Base-by-base conservation (phyloP, 2,329 filamentous ascomycete genomes). In the Plenodomus tracheiphilus region DNA sequence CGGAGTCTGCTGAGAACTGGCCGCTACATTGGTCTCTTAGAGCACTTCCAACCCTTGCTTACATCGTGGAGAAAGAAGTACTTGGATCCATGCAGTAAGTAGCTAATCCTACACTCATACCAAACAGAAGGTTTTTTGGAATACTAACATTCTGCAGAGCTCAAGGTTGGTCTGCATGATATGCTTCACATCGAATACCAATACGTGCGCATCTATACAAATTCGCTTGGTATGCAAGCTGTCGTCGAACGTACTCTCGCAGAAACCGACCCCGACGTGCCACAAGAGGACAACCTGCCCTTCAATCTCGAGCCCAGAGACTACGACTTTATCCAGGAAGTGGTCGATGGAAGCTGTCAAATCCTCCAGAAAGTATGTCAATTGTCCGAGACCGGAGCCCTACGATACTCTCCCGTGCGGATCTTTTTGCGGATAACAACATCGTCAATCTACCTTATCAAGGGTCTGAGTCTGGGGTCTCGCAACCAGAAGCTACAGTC, bases 291-390 rank as follows among this genome's bases (percentile, higher is more conserved):
- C 9, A 65, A 77, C 32, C 60, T 76, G 10, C 65, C 74, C 11
- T 69, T 78, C 55, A 71, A 74, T 40, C 72, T 79, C 18, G 77
- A 79, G 46, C 71, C 76, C 1, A 73, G 74, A 40, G 80, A 83
- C 55, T 81, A 80, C 46, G 75, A 77, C 30, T 82, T 81, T 53
- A 81, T 83, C 13, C 76, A 78, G 60, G 79, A 82, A 59, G 81
- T 83, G 1, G 79, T 82, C 2, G 77, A 82, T 17, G 78, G 77
- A 1, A 80, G 77, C 49, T 77, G 78, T 38, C 72, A 80, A 43
- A 80, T 81, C 21, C 65, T 83, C 3, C 69, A 78, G 40, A 80
- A 77, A 41, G 77, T 79, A 2, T 76, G 72, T 0, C 72, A 77
- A 35, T 71, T 83, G 1, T 75, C 75, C 2, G 75, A 81, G 20